Evolutionary conservation across 2,329 filamentous ascomycete genomes (phyloP), one percentile per base, ranked within the genome.

Genomic region (Ceratocystis colombiana): DNA sequence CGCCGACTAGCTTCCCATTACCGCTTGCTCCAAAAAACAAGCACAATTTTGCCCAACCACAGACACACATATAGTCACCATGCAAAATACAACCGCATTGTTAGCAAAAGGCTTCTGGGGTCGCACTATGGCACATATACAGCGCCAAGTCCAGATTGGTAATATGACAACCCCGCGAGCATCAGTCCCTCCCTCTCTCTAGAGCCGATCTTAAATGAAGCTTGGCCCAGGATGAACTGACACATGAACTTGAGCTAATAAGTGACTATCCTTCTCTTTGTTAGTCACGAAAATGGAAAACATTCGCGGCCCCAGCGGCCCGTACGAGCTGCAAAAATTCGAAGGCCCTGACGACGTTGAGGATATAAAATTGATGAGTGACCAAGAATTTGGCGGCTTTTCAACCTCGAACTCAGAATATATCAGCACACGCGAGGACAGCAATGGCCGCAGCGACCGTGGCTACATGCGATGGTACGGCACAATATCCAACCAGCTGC

Each of bases 381-480:
- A 99, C 74, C 80, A 80, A 67, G 88, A 93, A 72, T 90, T 96
- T 28, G 93, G 93, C 69, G 94, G 93, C 67, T 92, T 84, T 77
- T 96, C 92, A 44, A 83, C 83, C 20, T 88, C 85, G 53, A 77
- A 83, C 57, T 79, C 97, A 68, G 88, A 92, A 71, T 86, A 84
- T 73, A 77, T 85, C 64, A 70, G 17, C 68, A 68, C 25, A 8
- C 22, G 28, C 22, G 53, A 28, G 2, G 20, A 28, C 20, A 15
- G 50, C 15, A 28, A 7, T 17, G 22, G 25, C 17, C 22, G 53
- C 22, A 30, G 48, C 37, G 33, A 8, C 1, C 20, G 30, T 10
- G 61, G 64, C 37, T 89, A 96, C 76, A 85, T 86, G 20, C 84
- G 88, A 68, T 99, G 97, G 78, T 85, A 92, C 76, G 94, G 94